A percentile compares a stretch with the other conserved stretches of the same genome.
phyloP scores from a whole-genome alignment of 2,329 filamentous ascomycete genomes.

The Ceratocystis smalleyi region DNA sequence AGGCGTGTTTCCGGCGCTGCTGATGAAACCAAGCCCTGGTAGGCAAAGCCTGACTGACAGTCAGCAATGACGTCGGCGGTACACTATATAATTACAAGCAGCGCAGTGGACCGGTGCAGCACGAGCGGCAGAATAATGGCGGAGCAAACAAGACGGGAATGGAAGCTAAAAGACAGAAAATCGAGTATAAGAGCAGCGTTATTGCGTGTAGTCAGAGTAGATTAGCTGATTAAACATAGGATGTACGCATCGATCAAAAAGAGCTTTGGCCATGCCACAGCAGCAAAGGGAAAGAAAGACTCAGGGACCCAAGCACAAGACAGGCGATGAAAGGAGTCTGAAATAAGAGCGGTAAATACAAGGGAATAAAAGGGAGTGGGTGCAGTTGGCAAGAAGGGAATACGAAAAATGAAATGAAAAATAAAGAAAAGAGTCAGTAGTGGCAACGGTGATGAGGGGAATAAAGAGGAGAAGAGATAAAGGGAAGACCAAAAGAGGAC shows the following conservation, averaged over 20 bases:
- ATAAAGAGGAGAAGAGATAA: background rate
- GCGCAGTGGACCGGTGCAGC: background rate
- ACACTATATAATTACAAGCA: background rate
- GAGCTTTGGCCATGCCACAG: background rate
- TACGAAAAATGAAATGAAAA: background rate
- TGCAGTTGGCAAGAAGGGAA: background rate
- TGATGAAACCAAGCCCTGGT: constrained; percentile 1
- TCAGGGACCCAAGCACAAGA: background rate
- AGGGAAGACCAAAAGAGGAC: background rate
- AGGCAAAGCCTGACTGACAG: background rate
- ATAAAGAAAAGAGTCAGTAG: background rate
- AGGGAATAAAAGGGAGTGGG: background rate
- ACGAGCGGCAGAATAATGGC: background rate
- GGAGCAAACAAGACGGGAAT: background rate
- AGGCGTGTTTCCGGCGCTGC: background rate
- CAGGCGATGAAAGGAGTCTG: background rate
- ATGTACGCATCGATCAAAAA: background rate
- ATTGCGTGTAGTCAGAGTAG: background rate
- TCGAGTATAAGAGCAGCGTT: background rate
- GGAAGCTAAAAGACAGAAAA: too few relatives aligned
- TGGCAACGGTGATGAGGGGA: background rate
- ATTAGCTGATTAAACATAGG: too few relatives aligned
- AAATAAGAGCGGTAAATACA: background rate
- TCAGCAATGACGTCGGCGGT: constrained; percentile 9
- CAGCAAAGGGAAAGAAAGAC: background rate